Base-by-base conservation (phyloP, 495 filamentous ascomycete genomes). In the Daldinia childiae region DNA sequence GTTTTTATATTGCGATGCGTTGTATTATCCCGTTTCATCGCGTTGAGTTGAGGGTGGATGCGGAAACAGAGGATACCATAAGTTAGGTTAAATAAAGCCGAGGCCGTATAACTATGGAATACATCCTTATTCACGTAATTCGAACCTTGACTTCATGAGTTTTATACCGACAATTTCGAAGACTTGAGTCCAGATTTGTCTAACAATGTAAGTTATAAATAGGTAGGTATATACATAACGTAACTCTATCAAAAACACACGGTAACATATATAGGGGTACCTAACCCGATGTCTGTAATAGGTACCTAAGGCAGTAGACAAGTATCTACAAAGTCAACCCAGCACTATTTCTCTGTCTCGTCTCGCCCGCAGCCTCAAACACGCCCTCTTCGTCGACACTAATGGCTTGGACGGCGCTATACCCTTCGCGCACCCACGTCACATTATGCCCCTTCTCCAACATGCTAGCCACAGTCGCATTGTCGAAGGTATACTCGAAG, bases 401-500 rank as follows among this genome's bases (percentile, higher is more conserved):
- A 62, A 96, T 82, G 0, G 84, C 87, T 75, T 96, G 92, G 4
- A 89, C 92, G 2, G 87, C 82, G 65, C 88, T 92, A 77, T 76
- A 75, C 1, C 86, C 86, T 26, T 85, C 83, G 1, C 83, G 85
- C 56, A 92, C 79, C 88, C 88, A 93, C 0, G 87, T 89, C 9
- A 93, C 88, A 73, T 93, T 93, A 76, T 93, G 90, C 0, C 91
- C 91, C 21, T 82, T 79, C 0, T 68, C 69, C 27, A 79, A 75
- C 90, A 95, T 87, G 66, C 84, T 89, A 9, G 85, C 87, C 4
- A 88, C 86, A 0, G 91, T 92, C 7, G 62, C 68, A 58, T 91
- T 90, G 72, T 93, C 85, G 68, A 88, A 95, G 0, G 74, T 74
- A 54, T 87, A 89, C 76, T 96, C 93, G 51, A 95, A 91, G 1